Evolutionary conservation across 2,329 filamentous ascomycete species (phyloP), one percentile per base, ranked within the genome.

Genomic region (Colletotrichum chlorophyti): DNA sequence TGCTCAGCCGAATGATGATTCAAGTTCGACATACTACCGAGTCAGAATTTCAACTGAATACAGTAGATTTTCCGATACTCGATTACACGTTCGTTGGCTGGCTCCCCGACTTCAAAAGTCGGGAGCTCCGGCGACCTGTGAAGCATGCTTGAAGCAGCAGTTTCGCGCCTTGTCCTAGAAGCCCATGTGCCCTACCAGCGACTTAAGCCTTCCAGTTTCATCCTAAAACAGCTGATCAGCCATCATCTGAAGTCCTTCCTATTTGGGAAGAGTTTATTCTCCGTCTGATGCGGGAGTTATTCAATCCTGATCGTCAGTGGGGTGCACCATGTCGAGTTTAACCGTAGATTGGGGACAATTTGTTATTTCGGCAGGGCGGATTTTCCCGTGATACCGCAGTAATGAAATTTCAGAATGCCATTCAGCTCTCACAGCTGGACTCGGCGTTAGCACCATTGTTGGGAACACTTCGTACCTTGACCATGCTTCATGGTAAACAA

Each of bases 151-250:
- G 29, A 6, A 34, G 43, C 29, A 21, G 15, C 4, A 4, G 21
- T 17, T 12, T 14, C 10, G 11, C 3, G 24, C 12, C 11, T 24
- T 6, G 11, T 32, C 2, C 19, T 8, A 3, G 6, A 11, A n/a
- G 43, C 5, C 6, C 15, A 17, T 24, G 19, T n/a, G 19, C 17
- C 29, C 19, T 6, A 29, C 43, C 19, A 10, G 17, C n/a, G 17
- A 34, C 5, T 8, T 31, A 6, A 9, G 14, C 4, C 15, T 11
- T 11, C 19, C 17, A 8, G 47, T 40, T 50, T 41, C 47, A 50
- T 40, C 46, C 35, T 31, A 50, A 50, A 50, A 50, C 35, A 24
- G 12, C 17, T 32, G 14, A 17, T 50, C 47, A 29, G 17, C 35
- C 10, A 40, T 41, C 35, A 29, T 14, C 14, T 15, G 24, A 50